Percentiles rank a stretch among this genome's conserved stretches.
Conservation (phyloP, 345 rosid genomes). For the Citrus maxima region DNA sequence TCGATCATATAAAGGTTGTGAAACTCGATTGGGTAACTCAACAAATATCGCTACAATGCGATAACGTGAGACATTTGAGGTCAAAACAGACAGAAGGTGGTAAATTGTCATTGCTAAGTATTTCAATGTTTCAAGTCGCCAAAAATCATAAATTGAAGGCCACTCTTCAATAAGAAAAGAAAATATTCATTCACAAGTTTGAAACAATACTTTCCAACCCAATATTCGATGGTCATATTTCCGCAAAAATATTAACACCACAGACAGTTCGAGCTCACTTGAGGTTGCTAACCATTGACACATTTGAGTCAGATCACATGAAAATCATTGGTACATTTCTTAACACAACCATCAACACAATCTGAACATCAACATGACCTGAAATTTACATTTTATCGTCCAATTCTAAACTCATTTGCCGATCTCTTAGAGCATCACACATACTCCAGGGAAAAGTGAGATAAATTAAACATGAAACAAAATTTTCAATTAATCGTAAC, state of each 20-base stretch:
- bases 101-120: not conserved
- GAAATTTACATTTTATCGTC: constrained; percentile 13
- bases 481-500: constrained; percentile 13
- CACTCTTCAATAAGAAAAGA: not conserved
- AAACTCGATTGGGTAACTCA: too few relatives aligned
- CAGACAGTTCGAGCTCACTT: not conserved
- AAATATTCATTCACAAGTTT: not conserved
- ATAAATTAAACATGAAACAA: constrained; percentile 20
- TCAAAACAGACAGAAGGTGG: too few relatives aligned
- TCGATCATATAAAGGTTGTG: too few relatives aligned
- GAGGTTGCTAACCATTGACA: not conserved
- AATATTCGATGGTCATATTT: not conserved
- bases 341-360: not conserved
- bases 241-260: not conserved
- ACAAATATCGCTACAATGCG: too few relatives aligned
- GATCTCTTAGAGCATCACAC: constrained; percentile 15
- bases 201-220: not conserved
- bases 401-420: not conserved
- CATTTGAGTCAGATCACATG: not conserved
- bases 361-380: constrained; percentile 1
- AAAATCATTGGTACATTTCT: not conserved
- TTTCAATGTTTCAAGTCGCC: not conserved
- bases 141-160: not conserved
- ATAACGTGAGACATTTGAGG: too few relatives aligned
- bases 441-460: not conserved